Conservation (phyloP, 116 monocot species). For the Dioscorea cayenensis region DNA sequence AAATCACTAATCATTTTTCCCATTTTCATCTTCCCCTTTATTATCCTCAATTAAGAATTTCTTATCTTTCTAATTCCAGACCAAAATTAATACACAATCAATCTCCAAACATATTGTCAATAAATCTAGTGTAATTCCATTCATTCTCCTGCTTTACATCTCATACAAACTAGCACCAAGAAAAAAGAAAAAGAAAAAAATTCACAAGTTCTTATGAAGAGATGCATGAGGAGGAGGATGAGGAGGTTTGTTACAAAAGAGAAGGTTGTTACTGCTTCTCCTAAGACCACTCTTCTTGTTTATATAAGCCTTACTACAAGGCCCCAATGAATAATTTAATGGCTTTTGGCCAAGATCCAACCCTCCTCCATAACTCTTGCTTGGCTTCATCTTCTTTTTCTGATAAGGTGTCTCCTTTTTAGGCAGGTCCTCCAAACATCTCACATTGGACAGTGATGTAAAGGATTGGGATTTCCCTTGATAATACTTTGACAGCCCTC, state of each 20-base stretch:
- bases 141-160: too few species aligned
- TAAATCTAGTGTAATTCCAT: too few species aligned
- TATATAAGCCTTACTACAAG: constrained; percentile 1
- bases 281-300: constrained; percentile 7
- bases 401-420: constrained; percentile 5
- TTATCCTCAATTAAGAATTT: too few species aligned
- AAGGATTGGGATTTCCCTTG: constrained; percentile 9
- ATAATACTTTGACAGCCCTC: constrained; percentile 9
- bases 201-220: constrained; percentile 1
- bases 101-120: too few species aligned
- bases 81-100: too few species aligned
- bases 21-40: too few species aligned
- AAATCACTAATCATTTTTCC: too few species aligned
- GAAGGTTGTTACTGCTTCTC: constrained; percentile 8
- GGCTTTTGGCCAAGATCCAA: constrained; percentile 4
- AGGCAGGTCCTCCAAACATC: constrained; percentile 2
- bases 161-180: too few species aligned
- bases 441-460: constrained; percentile 2
- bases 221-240: not conserved
- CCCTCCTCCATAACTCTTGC: constrained; percentile 11
- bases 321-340: not conserved
- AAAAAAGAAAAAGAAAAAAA: too few species aligned
- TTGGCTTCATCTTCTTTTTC: constrained; percentile 11
- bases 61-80: too few species aligned
- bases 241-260: constrained; percentile 8